Conservation (phyloP, 2,329 filamentous ascomycete species). For the Chaetomium olivaceum region DNA sequence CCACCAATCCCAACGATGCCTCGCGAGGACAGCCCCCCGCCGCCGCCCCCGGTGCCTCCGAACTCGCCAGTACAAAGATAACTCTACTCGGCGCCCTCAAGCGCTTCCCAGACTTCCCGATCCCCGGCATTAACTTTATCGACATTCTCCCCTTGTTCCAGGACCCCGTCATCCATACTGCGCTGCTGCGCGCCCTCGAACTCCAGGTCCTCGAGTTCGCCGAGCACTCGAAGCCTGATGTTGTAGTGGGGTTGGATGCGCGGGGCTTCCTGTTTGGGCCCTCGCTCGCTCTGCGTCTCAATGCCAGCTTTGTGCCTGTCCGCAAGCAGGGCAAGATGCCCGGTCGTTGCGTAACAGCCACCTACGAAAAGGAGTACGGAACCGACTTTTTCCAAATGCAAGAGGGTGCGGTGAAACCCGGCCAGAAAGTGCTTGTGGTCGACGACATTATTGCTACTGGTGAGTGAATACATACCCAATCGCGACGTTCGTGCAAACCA, state of each 20-base stretch:
- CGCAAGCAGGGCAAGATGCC: slow-evolving; percentile 96
- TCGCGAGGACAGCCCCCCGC: slow-evolving; percentile 64
- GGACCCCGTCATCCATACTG: slow-evolving; percentile 69
- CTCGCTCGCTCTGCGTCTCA: slow-evolving; percentile 77
- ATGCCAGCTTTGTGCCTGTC: slow-evolving; percentile 86
- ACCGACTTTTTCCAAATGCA: slow-evolving; percentile 97
- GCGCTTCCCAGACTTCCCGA: slow-evolving; percentile 89
- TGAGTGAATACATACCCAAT: slow-evolving; percentile 48
- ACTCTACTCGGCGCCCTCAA: slow-evolving; percentile 72
- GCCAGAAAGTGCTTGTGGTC: slow-evolving; percentile 88
- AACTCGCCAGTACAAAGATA: slow-evolving; percentile 69
- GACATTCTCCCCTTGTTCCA: slow-evolving; percentile 97
- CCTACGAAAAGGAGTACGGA: slow-evolving; percentile 95
- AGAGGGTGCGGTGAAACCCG: slow-evolving; percentile 75
- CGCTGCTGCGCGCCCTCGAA: slow-evolving; percentile 81
- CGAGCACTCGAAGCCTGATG: slow-evolving; percentile 66
- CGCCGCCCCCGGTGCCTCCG: slow-evolving; percentile 61
- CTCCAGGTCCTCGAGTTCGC: slow-evolving; percentile 68
- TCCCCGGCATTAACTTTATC: slow-evolving; percentile 90
- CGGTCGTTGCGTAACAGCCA: slow-evolving; percentile 79
- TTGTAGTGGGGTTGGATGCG: slow-evolving; percentile 90
- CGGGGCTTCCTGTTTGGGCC: slow-evolving; percentile 95
- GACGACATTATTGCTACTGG: slow-evolving; percentile 99
- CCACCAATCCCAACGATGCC: slow-evolving; percentile 50
- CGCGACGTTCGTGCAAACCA: slow-evolving; percentile 17